Evolutionary conservation across 2,329 filamentous ascomycete species (phyloP).

Genomic region (Periconia macrospinosa): DNA sequence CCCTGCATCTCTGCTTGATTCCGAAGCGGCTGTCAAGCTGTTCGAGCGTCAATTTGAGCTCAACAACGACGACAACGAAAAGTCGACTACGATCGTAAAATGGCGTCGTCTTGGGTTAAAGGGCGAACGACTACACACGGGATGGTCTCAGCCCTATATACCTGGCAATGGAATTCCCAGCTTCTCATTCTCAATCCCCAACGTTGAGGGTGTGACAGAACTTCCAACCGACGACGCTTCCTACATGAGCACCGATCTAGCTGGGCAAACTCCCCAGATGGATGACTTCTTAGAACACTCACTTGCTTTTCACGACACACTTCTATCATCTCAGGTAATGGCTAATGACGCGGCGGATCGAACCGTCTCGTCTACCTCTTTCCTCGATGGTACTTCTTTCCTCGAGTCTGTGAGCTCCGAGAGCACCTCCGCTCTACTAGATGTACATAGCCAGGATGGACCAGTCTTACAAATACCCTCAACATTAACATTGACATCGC

Average conservation of each 20-base stretch:
- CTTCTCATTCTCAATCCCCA: constrained; percentile 20
- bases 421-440: neutral
- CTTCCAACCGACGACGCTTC: constrained; percentile 20
- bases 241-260: constrained; percentile 28
- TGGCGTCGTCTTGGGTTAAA: constrained; percentile 30
- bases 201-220: constrained; percentile 9
- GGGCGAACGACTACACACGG: constrained; percentile 23
- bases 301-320: constrained; percentile 67
- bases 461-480: constrained; percentile 17
- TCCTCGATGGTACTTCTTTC: constrained; percentile 40
- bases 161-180: constrained; percentile 9
- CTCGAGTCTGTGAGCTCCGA: constrained; percentile 24
- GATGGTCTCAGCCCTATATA: constrained; percentile 37
- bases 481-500: constrained; percentile 57
- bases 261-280: constrained; percentile 15
- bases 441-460: neutral
- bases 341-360: constrained; percentile 25
- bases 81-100: constrained; percentile 18
- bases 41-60: constrained; percentile 29
- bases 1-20: constrained; percentile 52
- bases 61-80: neutral
- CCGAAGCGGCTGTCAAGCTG: constrained; percentile 50
- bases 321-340: constrained; percentile 61
- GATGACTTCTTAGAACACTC: constrained; percentile 74
- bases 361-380: constrained; percentile 32